phyloP scores from a whole-genome alignment of 805 yeast species.

The Candida jianshihensis region DNA sequence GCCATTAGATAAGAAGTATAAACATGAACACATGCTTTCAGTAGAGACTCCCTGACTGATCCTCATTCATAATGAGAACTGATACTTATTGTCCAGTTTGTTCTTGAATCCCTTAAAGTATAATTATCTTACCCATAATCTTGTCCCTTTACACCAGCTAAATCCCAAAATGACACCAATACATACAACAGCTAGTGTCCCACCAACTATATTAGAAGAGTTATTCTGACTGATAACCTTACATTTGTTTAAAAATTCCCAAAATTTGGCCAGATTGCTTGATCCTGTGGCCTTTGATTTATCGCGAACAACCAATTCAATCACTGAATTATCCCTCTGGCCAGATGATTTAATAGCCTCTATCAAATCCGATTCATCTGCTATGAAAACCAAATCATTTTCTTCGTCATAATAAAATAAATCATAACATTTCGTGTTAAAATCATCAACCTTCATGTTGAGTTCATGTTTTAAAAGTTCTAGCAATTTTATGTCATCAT shows the following conservation, averaged over 20 bases:
- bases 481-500: slow-evolving; percentile 17
- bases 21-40: too few species aligned
- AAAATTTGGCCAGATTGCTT: not conserved
- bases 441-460: slow-evolving; percentile 15
- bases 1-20: too few species aligned
- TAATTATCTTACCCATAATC: not conserved
- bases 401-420: slow-evolving; percentile 34
- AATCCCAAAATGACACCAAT: slow-evolving; percentile 19
- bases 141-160: slow-evolving; percentile 1
- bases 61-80: too few species aligned
- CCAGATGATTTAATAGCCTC: slow-evolving; percentile 19
- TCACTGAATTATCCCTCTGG: slow-evolving; percentile 2
- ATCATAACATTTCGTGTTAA: slow-evolving; percentile 18
- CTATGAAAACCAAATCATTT: slow-evolving; percentile 27
- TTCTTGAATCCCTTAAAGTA: not conserved
- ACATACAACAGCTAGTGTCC: slow-evolving; percentile 16
- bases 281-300: too few species aligned
- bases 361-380: slow-evolving; percentile 28
- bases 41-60: too few species aligned
- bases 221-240: slow-evolving; percentile 1
- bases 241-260: slow-evolving; percentile 3
- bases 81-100: too few species aligned
- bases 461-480: slow-evolving; percentile 20
- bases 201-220: slow-evolving; percentile 2
- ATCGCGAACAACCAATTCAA: slow-evolving; percentile 15